Base-by-base conservation (phyloP, 306 rosid species). In the Mucuna pruriens region DNA sequence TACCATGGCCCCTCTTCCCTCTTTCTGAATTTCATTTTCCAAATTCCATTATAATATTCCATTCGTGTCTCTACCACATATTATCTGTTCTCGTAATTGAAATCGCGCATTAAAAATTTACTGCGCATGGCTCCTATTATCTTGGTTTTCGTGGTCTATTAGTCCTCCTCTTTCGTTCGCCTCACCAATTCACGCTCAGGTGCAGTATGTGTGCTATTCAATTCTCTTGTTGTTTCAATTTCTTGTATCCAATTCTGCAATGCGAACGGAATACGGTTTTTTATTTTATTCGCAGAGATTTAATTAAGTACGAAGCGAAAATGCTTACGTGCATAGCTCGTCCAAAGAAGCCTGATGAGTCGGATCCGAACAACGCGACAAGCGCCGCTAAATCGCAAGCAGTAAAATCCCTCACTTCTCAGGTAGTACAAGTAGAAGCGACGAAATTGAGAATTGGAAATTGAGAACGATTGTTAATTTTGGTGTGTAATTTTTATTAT, bases 321-420 rank as follows among this genome's bases (percentile, higher is more conserved):
- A 94, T 94, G 98, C 88, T 94, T 78, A 92, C 97, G 67, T 94
- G 98, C 86, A 92, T 94, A 77, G 92, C 97, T 81, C 97, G 98
- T 71, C 94, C 98, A 0, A 92, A 92, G 91, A 94, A 94, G 79
- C 94, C 92, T 13, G 95, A 94, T 16, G 95, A 89, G 36, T 73
- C 90, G 22, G 94, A 89, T 80, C 80, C 92, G 15, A 36, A 86
- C 80, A 85, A 75, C 79, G 81, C 54, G 31, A 64, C 57, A 17
- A 62, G 77, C 74, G 82, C 78, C 26, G 58, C 54, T 25, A 90
- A 90, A 79, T 90, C 77, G 23, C 94, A 88, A 82, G 86, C 97
- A 55, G 70, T 92, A 76, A 94, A 90, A 78, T 92, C 98, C 54
- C 89, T 94, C 40, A 90, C 98, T 36, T 82, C 92, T 73, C 98